Base-by-base conservation (phyloP, 257 asterid genomes). In the Solanum rostratum region DNA sequence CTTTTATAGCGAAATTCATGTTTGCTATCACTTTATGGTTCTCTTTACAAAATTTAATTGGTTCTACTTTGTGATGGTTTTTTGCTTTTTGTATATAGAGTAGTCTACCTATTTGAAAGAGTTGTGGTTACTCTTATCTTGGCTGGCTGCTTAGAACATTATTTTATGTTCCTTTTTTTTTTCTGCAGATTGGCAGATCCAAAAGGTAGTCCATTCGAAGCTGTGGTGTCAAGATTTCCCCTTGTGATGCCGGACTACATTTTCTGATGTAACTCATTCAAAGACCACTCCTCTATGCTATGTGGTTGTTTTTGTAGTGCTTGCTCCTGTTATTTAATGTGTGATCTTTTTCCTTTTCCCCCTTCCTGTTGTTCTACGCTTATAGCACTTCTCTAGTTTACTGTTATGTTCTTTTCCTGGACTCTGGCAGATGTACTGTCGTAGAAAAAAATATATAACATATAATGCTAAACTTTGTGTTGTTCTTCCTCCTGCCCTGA, bases 231-330 rank as follows among this genome's bases (percentile, higher is more conserved):
- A 60, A 91, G 87, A 55, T 94, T 94, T 85, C 90, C 96, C 37
- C 90, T 95, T 54, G 87, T 88, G 84, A 80, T 91, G 88, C 98
- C 97, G 0, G 98, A 93, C 86, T 95, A 95, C 87, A 91, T 95
- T 50, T 95, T 91, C 93, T 93, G 90, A 92, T 83, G 81, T 68
- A 59, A 65, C 79, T 79, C 63, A 10, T 15, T 76, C 43, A 9
- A 76, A 76, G 24, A 18, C 5, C 29, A 37, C 57, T 10, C 45
- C 50, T 27, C 9, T 76, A 10, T 22, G 81, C 27, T 22, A 46
- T 49, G 62, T 43, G 1, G 60, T 76, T 24, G 62, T 27, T 27
- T 76, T 27, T 76, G 54, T 76, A 50, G 82, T 50, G 45, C 4
- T 49, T 78, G 7, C 46, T 78, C 45, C 57, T 49, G 22, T 50